Evolutionary conservation across 2,329 filamentous ascomycete genomes (phyloP).

Genomic region (Tolypocladium sp.): DNA sequence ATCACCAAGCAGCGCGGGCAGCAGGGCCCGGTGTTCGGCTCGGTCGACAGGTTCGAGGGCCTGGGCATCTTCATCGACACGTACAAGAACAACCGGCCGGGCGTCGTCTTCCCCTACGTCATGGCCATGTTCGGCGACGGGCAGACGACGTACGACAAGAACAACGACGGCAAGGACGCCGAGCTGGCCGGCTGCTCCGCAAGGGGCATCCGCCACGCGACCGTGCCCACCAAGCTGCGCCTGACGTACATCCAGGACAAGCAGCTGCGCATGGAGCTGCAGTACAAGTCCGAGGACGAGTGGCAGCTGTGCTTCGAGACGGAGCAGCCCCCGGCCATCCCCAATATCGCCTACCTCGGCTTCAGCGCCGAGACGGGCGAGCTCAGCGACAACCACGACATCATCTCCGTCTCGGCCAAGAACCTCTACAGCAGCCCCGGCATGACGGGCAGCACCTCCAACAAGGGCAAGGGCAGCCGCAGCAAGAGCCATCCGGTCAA

Average conservation of each 20-base stretch:
- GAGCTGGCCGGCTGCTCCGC: conserved; percentile 94
- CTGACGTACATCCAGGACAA: conserved; percentile 97
- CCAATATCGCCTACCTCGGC: conserved; percentile 64
- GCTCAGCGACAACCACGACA: conserved; percentile 95
- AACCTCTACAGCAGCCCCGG: conserved; percentile 69
- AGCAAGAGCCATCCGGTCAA: conserved; percentile 24
- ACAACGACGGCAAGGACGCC: conserved; percentile 85
- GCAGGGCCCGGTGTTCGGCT: conserved; percentile 78
- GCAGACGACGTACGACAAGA: conserved; percentile 80
- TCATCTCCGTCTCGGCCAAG: conserved; percentile 75
- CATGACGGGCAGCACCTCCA: conserved; percentile 20
- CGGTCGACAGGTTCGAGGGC: conserved; percentile 81
- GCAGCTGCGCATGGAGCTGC: conserved; percentile 78
- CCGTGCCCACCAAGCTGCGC: conserved; percentile 72
- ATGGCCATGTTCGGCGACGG: conserved; percentile 98
- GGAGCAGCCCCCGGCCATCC: conserved; percentile 63
- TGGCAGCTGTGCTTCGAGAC: conserved; percentile 88
- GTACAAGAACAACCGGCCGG: conserved; percentile 98
- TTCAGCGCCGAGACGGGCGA: conserved; percentile 90
- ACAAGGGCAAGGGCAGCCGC: conserved; percentile 24
- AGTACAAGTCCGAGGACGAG: conserved; percentile 83
- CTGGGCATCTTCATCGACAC: conserved; percentile 95
- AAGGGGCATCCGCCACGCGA: conserved; percentile 74
- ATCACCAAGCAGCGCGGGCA: conserved; percentile 85
- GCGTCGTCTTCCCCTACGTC: conserved; percentile 91